These are phyloP conservation scores for Metarhizium robertsii DNA, from an alignment of 2,329 filamentous ascomycete species.

Conservation along the genomic window DNA sequence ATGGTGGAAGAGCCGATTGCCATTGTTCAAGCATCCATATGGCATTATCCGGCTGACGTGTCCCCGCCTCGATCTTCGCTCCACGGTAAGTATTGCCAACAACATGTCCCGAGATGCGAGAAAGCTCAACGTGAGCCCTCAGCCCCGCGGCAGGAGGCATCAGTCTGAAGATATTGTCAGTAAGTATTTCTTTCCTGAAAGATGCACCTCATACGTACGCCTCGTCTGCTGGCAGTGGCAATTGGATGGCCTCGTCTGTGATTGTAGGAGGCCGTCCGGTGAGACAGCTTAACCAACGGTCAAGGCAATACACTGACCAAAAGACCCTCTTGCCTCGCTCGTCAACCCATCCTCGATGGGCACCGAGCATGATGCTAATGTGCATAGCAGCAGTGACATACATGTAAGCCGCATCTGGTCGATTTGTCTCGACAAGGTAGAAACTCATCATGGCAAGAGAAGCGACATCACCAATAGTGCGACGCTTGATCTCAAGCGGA, in stretches of 20 bases:
- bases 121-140: constrained; percentile 35
- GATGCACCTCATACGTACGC: constrained; percentile 24
- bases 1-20: constrained; percentile 26
- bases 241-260: constrained; percentile 35
- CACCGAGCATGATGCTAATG: constrained; percentile 38
- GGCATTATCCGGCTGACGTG: constrained; percentile 28
- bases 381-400: constrained; percentile 37
- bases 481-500: constrained; percentile 32
- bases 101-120: constrained; percentile 37
- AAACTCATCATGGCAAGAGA: constrained; percentile 37
- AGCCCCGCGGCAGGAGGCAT: constrained; percentile 36
- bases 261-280: constrained; percentile 39
- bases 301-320: constrained; percentile 43
- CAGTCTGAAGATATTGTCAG: constrained; percentile 17
- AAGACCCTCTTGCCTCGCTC: constrained; percentile 37
- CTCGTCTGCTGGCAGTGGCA: constrained; percentile 29
- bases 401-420: constrained; percentile 38
- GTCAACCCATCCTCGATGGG: constrained; percentile 33
- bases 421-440: constrained; percentile 39
- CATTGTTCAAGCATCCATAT: constrained; percentile 33
- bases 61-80: constrained; percentile 12
- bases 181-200: neutral
- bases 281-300: constrained; percentile 38
- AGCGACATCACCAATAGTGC: constrained; percentile 32
- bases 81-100: constrained; percentile 36